These are phyloP conservation scores for Penicillium cosmopolitanum DNA, from an alignment of 495 filamentous ascomycete species.

Conservation along the genomic window DNA sequence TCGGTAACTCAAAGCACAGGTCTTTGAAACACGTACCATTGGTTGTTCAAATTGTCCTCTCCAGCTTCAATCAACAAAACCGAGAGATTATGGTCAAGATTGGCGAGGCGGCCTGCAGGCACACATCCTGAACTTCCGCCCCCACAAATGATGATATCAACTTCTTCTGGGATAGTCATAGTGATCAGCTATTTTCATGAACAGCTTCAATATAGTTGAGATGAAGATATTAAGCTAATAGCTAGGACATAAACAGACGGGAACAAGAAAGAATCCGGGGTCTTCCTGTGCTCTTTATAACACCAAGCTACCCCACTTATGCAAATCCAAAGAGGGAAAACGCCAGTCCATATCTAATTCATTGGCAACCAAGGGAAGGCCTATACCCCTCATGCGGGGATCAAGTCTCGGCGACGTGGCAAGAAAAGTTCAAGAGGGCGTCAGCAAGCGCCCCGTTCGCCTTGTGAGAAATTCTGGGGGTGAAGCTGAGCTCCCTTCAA, in stretches of 20 bases:
- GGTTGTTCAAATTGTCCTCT: constrained; percentile 81
- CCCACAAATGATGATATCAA: constrained; percentile 84
- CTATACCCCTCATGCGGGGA: constrained; percentile 3
- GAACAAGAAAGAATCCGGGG: neutral
- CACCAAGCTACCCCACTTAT: neutral
- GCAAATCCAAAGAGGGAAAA: neutral
- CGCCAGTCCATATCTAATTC: neutral
- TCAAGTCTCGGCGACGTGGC: neutral
- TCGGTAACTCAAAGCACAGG: neutral
- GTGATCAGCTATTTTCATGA: neutral
- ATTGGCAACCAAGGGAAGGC: neutral
- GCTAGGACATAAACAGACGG: neutral
- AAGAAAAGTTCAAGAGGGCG: neutral
- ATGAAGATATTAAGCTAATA: neutral
- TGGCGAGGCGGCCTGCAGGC: constrained; percentile 77
- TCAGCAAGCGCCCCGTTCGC: neutral
- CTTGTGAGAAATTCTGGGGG: neutral
- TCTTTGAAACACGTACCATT: constrained; percentile 52
- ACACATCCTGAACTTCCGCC: constrained; percentile 76
- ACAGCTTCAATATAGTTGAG: neutral
- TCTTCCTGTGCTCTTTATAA: neutral
- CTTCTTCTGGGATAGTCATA: constrained; percentile 62
- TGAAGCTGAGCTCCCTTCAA: neutral
- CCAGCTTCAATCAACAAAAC: constrained; percentile 80
- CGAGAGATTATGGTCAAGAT: constrained; percentile 78